Percentiles rank a stretch among this genome's conserved stretches.
Conservation (phyloP, 768 basidiomycete species). For the Lactifluus piperatus region DNA sequence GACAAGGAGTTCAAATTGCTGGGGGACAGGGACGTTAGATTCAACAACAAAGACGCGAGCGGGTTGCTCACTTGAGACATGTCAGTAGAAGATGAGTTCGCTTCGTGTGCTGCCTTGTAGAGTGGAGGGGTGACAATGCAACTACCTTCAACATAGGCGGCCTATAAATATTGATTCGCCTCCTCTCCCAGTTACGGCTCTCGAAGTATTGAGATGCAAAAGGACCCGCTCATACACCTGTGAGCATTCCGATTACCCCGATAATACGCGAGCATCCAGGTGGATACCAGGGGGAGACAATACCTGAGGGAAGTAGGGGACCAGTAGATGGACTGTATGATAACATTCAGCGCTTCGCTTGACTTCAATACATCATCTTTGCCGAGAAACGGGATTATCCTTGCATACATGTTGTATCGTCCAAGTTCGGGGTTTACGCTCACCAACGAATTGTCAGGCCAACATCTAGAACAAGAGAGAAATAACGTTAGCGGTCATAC, state of each 20-base stretch:
- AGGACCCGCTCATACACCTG: background rate
- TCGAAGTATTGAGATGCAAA: background rate
- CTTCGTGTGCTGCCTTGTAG: background rate
- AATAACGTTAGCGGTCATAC: background rate
- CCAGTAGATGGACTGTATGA: background rate
- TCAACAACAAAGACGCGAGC: background rate
- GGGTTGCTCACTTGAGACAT: background rate
- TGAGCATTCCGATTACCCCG: background rate
- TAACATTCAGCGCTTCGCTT: background rate
- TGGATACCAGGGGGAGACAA: background rate
- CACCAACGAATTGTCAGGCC: background rate
- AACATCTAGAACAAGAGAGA: background rate
- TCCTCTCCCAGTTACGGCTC: background rate
- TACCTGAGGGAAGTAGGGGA: no score
- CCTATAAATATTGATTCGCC: slow-evolving; percentile 1
- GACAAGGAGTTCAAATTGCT: slow-evolving; percentile 1
- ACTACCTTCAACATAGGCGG: background rate
- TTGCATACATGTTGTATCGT: background rate
- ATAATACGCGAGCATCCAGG: background rate
- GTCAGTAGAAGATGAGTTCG: background rate
- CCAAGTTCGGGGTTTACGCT: background rate
- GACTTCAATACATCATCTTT: no score
- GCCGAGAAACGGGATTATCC: no score
- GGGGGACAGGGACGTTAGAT: background rate
- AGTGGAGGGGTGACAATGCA: background rate